These are phyloP conservation scores for Pichia scutulata DNA, from an alignment of 805 yeast species.

Conservation along the genomic window DNA sequence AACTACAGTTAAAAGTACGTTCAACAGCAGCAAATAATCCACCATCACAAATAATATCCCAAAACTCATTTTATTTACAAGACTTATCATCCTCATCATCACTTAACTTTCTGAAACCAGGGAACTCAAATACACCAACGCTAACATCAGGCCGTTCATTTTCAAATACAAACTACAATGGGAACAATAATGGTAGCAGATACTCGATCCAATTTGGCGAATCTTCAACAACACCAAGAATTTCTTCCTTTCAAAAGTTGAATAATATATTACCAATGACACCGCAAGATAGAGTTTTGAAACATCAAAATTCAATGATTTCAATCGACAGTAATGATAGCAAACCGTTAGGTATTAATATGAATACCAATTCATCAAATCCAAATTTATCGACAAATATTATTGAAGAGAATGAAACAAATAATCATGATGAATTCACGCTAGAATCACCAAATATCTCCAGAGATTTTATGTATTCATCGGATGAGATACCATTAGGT, in stretches of 20 bases:
- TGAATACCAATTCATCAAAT: neutral
- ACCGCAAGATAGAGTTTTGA: constrained; percentile 13
- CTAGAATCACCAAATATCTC: constrained; percentile 6
- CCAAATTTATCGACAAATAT: neutral
- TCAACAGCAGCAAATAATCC: constrained; percentile 1
- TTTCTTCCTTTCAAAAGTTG: constrained; percentile 11
- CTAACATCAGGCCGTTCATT: constrained; percentile 13
- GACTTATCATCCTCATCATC: constrained; percentile 23
- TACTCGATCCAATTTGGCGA: constrained; percentile 36
- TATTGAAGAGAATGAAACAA: neutral
- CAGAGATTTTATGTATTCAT: neutral
- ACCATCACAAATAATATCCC: constrained; percentile 2
- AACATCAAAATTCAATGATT: constrained; percentile 15
- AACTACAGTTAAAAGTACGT: constrained; percentile 11
- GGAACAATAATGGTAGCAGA: constrained; percentile 14
- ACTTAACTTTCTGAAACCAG: constrained; percentile 14
- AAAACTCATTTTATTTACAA: constrained; percentile 22
- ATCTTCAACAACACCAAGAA: constrained; percentile 40
- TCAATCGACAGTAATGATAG: constrained; percentile 8
- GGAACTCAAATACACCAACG: constrained; percentile 14
- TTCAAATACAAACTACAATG: constrained; percentile 7
- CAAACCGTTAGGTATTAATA: constrained; percentile 3
- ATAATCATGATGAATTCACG: neutral
- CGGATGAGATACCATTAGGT: constrained; percentile 11
- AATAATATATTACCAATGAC: constrained; percentile 10